Conservation (phyloP, 2,329 filamentous ascomycete genomes). For the Helotiales sp. region DNA sequence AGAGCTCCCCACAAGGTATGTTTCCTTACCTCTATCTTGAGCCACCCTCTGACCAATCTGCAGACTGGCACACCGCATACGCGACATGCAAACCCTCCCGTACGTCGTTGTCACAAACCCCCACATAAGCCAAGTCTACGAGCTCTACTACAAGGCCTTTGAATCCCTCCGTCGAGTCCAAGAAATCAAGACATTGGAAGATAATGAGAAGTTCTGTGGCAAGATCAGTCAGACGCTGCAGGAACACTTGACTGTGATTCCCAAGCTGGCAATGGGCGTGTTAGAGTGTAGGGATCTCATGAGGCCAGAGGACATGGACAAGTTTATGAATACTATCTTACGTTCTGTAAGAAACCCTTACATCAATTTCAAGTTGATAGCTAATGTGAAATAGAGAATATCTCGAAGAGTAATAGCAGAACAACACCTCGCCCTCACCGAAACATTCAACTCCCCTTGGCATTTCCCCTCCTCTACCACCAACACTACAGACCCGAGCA, state of each 20-base stretch:
- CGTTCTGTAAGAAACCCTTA: slow-evolving; percentile 64
- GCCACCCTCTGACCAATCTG: not conserved
- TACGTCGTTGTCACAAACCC: slow-evolving; percentile 96
- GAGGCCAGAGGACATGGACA: slow-evolving; percentile 77
- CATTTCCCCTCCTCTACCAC: slow-evolving; percentile 81
- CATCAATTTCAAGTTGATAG: not conserved
- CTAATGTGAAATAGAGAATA: slow-evolving; percentile 64
- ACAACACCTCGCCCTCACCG: slow-evolving; percentile 91
- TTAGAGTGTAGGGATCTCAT: slow-evolving; percentile 86
- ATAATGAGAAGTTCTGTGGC: slow-evolving; percentile 86
- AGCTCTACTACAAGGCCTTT: slow-evolving; percentile 96
- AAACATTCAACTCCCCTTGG: slow-evolving; percentile 89
- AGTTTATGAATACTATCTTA: slow-evolving; percentile 92
- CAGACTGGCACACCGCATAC: slow-evolving; percentile 88
- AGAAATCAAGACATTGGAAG: slow-evolving; percentile 81
- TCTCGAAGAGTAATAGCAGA: slow-evolving; percentile 96
- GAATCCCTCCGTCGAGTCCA: slow-evolving; percentile 82
- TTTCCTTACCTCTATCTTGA: not conserved
- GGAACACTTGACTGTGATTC: slow-evolving; percentile 90
- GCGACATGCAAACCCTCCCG: slow-evolving; percentile 94
- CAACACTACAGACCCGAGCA: slow-evolving; percentile 47
- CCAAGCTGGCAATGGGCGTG: slow-evolving; percentile 90
- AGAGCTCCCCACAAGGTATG: slow-evolving; percentile 81
- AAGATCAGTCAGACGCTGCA: slow-evolving; percentile 76
- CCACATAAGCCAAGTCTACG: slow-evolving; percentile 92